Evolutionary conservation across 345 rosid genomes (phyloP).

Genomic region (Turritis glabra): DNA sequence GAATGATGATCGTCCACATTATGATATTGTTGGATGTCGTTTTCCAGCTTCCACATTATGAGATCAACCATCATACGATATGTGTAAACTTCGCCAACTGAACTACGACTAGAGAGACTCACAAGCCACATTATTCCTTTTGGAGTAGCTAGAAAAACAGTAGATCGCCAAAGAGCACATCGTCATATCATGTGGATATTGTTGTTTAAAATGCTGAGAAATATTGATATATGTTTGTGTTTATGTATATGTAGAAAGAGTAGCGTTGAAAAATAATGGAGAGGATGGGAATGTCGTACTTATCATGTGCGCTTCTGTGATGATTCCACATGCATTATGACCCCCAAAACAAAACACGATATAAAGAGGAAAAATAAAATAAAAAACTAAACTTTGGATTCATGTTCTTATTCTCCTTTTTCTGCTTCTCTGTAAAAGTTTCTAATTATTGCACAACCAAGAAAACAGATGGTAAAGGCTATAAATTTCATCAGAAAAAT

Average conservation of each 20-base stretch:
- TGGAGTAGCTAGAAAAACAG: not conserved
- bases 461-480: slow-evolving; percentile 13
- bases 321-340: slow-evolving; percentile 34
- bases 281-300: slow-evolving; percentile 32
- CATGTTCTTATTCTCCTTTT: slow-evolving; percentile 26
- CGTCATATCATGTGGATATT: slow-evolving; percentile 9
- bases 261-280: slow-evolving; percentile 32
- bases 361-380: slow-evolving; percentile 1
- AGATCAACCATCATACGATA: not conserved
- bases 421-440: slow-evolving; percentile 31
- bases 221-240: not conserved
- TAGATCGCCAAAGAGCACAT: not conserved
- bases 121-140: not conserved
- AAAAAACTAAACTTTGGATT: slow-evolving; percentile 8
- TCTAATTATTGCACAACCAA: slow-evolving; percentile 25
- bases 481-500: not conserved
- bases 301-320: slow-evolving; percentile 36
- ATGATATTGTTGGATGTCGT: not conserved
- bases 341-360: slow-evolving; percentile 32
- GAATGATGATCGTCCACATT: not conserved
- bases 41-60: not conserved
- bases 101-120: not conserved
- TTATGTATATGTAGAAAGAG: not conserved
- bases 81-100: not conserved
- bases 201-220: not conserved